Base-by-base conservation (phyloP, 352 stramenopile species). In the Phytophthora pseudosyringae region DNA sequence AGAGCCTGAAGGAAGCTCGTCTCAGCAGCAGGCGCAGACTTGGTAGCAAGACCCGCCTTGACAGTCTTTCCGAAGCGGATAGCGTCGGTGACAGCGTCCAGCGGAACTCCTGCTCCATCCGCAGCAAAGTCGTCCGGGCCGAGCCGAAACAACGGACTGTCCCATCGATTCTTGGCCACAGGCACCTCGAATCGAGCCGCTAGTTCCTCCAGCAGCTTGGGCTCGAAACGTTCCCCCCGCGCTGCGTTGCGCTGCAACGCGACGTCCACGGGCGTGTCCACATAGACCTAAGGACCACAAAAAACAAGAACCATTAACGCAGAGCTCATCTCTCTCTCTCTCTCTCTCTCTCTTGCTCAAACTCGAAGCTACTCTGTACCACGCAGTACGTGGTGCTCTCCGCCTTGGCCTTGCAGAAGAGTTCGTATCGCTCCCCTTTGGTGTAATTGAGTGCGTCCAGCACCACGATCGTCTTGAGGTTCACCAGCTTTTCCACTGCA, bases 391-490 rank as follows among this genome's bases (percentile, higher is more conserved):
- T 90, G 54, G 95, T 93, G 69, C 80, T 91, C 61, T 93, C 83
- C 25, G 93, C 89, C 43, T 97, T 97, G 4, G 91, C 92, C 46
- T 98, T 93, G 78, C 95, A 98, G 70, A 97, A 97, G 31, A 98
- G 78, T 71, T 98, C 93, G 73, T 98, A 98, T 45, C 94, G 80
- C 77, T 92, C 97, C 49, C 95, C 95, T 66, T 98, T 98, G 69
- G 98, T 98, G 67, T 98, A 98, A 72, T 98, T 98, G 32, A 98
- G 68, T 13, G 91, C 94, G 76, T 98, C 94, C 50, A 98, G 74
- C 73, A 98, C 87, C 3, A 98, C 90, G 39, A 98, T 80, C 9
- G 77, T 89, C 48, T 81, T 76, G 11, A 55, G 46, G 16, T 76
- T 92, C 38, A 96, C 66, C 15, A 69, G 61, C 25, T 79, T 81